These are phyloP conservation scores for Ehretia macrophylla DNA, from an alignment of 257 asterid genomes.

Conservation along the genomic window DNA sequence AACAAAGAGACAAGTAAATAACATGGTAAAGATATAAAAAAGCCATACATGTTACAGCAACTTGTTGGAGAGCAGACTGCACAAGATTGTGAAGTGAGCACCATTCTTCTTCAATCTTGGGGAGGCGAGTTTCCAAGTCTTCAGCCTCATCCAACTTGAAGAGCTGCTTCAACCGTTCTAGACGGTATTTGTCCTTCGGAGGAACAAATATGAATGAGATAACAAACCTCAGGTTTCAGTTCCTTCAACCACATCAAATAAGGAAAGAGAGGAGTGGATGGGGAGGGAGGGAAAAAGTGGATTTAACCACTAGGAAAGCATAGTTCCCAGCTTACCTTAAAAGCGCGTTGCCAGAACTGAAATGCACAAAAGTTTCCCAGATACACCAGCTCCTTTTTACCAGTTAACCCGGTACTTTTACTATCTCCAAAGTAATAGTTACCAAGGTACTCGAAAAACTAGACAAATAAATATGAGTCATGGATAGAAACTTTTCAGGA, in stretches of 20 bases:
- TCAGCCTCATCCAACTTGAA: conserved; percentile 33
- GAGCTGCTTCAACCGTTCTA: conserved; percentile 51
- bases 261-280: background rate
- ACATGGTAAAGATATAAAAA: background rate
- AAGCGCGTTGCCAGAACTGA: conserved; percentile 88
- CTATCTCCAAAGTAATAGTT: conserved; percentile 45
- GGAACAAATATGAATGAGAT: conserved; percentile 16
- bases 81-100: conserved; percentile 79
- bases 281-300: background rate
- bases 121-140: conserved; percentile 24
- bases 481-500: conserved; percentile 8
- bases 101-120: conserved; percentile 79
- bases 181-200: conserved; percentile 61
- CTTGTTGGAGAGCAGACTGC: conserved; percentile 71
- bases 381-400: conserved; percentile 62
- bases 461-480: conserved; percentile 22
- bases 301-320: background rate
- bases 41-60: conserved; percentile 64
- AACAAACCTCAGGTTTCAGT: conserved; percentile 4
- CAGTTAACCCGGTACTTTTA: conserved; percentile 46
- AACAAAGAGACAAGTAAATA: background rate
- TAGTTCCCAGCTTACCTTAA: conserved; percentile 48
- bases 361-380: conserved; percentile 72
- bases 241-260: conserved; percentile 9
- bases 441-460: conserved; percentile 52